Conservation (phyloP, 176 grass and related monocot genomes). For the Ampelocalamus luodianensis region DNA sequence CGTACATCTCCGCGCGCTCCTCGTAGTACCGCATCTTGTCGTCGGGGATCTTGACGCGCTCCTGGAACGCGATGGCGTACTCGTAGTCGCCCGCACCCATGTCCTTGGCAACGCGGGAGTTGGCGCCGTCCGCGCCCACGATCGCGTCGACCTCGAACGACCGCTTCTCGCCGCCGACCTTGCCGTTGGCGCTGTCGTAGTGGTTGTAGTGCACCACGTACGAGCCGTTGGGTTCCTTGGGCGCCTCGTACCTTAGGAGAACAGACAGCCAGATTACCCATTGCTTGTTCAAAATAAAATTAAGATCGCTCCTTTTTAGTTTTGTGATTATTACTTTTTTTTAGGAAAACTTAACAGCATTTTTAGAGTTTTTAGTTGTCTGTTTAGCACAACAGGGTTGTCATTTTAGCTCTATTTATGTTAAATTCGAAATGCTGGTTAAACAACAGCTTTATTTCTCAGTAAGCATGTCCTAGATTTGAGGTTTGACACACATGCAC, state of each 20-base stretch:
- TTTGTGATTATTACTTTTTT: not conserved
- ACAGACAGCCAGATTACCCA: not conserved
- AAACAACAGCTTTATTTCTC: not conserved
- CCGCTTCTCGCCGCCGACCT: conserved; percentile 63
- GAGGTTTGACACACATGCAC: not conserved
- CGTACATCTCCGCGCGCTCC: conserved; percentile 99
- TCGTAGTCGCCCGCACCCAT: conserved; percentile 98
- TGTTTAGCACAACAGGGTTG: not conserved
- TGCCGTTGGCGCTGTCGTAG: conserved; percentile 63
- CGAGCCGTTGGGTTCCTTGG: conserved; percentile 60
- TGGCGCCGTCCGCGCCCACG: conserved; percentile 95
- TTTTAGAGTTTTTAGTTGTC: not conserved
- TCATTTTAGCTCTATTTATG: not conserved
- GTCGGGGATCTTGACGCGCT: conserved; percentile 87
- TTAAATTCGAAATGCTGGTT: not conserved
- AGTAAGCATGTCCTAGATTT: not conserved
- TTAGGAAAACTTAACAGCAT: not conserved
- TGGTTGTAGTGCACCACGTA: conserved; percentile 90
- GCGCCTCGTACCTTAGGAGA: conserved; percentile 48
- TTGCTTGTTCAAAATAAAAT: not conserved
- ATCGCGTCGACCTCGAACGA: conserved; percentile 85
- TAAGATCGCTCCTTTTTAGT: not conserved
- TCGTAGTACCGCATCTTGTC: conserved; percentile 94
- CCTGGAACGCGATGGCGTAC: conserved; percentile 98
- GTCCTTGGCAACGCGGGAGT: conserved; percentile 90